These are phyloP conservation scores for Quercus berberidifolia DNA, from an alignment of 306 rosid species.

Conservation along the genomic window DNA sequence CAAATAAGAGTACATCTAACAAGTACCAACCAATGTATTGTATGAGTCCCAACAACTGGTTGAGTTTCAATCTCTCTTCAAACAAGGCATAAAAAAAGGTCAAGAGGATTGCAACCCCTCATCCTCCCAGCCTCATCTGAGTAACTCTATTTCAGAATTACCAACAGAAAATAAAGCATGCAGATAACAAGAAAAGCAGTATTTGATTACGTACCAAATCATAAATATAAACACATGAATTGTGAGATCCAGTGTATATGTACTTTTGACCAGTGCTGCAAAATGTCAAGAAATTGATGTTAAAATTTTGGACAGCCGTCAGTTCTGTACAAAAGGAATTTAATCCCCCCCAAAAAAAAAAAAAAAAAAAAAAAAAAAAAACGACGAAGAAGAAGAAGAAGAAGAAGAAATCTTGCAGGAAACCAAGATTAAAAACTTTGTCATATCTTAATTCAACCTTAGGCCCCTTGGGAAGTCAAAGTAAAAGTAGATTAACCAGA, in stretches of 20 bases:
- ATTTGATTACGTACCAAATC: conserved; percentile 64
- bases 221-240: conserved; percentile 66
- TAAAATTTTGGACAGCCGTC: background rate
- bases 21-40: background rate
- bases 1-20: background rate
- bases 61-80: too few species aligned
- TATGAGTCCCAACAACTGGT: background rate
- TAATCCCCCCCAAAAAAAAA: too few species aligned
- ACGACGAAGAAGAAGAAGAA: background rate
- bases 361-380: too few species aligned
- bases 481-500: background rate
- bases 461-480: background rate
- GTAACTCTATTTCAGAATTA: background rate
- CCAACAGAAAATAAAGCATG: background rate
- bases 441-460: background rate
- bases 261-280: conserved; percentile 98
- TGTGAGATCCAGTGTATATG: conserved; percentile 89
- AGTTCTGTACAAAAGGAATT: background rate
- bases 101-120: background rate
- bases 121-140: background rate
- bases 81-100: background rate
- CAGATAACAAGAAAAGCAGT: background rate
- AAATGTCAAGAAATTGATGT: conserved; percentile 18
- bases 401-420: background rate
- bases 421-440: background rate